phyloP scores from a whole-genome alignment of 139 green algal species.

The Medakamo hakoo region DNA sequence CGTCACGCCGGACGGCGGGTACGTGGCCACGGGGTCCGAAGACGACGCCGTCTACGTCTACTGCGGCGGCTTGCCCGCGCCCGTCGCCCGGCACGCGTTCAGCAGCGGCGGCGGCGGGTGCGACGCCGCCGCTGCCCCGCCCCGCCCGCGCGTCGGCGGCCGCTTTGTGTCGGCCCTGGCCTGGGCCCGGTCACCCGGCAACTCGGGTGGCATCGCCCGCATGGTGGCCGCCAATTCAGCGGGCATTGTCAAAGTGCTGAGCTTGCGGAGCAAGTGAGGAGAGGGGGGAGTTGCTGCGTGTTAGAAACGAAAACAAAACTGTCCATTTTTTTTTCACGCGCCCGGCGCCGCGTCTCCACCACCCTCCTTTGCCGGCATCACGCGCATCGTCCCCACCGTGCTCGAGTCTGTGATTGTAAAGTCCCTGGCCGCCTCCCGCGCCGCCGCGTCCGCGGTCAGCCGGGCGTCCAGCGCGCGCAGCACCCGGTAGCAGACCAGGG shows the following conservation, averaged over 20 bases:
- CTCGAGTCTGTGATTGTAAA: not conserved
- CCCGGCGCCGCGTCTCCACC: too few relatives aligned
- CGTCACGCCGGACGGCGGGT: conserved; percentile 31
- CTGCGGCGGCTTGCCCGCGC: not conserved
- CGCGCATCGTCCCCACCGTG: too few relatives aligned
- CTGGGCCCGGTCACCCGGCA: not conserved
- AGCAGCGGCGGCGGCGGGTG: not conserved
- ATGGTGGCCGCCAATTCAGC: not conserved
- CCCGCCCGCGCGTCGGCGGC: too few relatives aligned
- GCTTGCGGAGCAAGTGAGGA: not conserved
- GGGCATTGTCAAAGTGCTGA: not conserved
- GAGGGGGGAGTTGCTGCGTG: not conserved
- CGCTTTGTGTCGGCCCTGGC: not conserved
- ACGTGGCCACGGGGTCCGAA: conserved; percentile 46
- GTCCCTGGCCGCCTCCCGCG: not conserved
- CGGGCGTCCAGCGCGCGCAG: not conserved
- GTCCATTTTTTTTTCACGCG: not conserved
- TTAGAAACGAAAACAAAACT: too few relatives aligned
- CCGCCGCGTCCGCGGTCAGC: not conserved
- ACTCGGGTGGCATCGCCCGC: too few relatives aligned
- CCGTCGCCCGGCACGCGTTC: not conserved
- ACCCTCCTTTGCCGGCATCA: too few relatives aligned
- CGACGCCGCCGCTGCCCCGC: too few relatives aligned
- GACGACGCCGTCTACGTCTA: conserved; percentile 28
- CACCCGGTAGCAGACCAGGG: not conserved